Evolutionary conservation across 2,329 filamentous ascomycete genomes (phyloP), one percentile per base, ranked within the genome.

Genomic region (Emergomyces pasteurianus): DNA sequence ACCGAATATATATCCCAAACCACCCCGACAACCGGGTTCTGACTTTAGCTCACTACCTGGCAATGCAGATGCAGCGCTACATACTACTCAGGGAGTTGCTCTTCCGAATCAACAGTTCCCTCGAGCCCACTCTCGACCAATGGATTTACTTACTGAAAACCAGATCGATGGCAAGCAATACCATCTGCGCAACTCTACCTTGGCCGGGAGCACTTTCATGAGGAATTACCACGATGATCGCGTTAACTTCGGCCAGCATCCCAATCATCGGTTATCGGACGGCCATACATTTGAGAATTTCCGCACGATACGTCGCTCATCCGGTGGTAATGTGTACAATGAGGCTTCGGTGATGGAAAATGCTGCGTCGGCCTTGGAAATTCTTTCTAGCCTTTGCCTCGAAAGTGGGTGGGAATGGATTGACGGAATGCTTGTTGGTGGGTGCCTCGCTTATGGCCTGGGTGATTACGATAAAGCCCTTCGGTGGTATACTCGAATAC

Each of bases 371-470:
- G 88, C 88, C 2, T 74, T 95, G 23, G 83, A 89, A 43, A 83
- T 90, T 68, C 79, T 96, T 23, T 85, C 84, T 18, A 83, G 80
- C 64, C 76, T 95, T 7, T 95, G 90, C 70, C 85, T 88, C 67
- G 87, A 92, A 71, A 90, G 87, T 68, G 82, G 81, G 10, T 94
- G 90, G 89, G 83, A 85, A 67, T 99, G 94, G 94, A 83, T 91
- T 59, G 92, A 97, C 70, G 94, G 94, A 1, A 92, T 97, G 79
- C 79, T 97, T 46, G 79, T 97, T 7, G 90, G 89, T 46, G 94
- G 94, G 1, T 97, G 94, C 75, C 79, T 99, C 61, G 87, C 92
- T 57, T 97, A 97, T 75, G 92, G 89, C 8, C 77, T 97, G 16
- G 90, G 90, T 63, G 86, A 90, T 69, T 95, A 94, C 70, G 83